These are phyloP conservation scores for Ganoderma boninense DNA, from an alignment of 1,284 basidiomycete species.

Conservation along the genomic window DNA sequence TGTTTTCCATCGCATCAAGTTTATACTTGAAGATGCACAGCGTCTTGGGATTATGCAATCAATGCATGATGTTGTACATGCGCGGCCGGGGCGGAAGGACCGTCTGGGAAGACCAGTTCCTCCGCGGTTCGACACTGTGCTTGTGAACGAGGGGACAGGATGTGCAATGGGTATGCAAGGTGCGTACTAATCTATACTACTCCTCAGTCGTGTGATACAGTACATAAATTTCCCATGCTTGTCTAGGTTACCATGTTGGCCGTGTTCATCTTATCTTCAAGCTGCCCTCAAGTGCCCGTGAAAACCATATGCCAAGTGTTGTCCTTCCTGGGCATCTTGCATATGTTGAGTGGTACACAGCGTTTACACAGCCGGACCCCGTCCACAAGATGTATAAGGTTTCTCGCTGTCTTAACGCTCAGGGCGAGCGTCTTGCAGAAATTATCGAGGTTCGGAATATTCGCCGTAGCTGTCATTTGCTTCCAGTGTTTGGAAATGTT, in stretches of 20 bases:
- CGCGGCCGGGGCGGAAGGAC: too few relatives aligned
- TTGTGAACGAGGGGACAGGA: too few relatives aligned
- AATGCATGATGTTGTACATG: too few relatives aligned
- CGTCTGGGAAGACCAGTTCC: too few relatives aligned
- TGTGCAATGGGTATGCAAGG: too few relatives aligned
- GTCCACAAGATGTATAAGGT: slow-evolving; percentile 32
- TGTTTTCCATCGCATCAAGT: too few relatives aligned
- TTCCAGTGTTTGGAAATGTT: neutral
- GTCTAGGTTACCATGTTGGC: slow-evolving; percentile 32
- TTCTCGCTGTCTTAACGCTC: slow-evolving; percentile 11
- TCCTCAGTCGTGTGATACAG: too few relatives aligned
- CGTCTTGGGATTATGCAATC: too few relatives aligned
- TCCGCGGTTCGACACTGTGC: too few relatives aligned
- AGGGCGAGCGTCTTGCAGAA: neutral
- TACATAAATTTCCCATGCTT: too few relatives aligned
- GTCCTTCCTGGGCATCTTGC: slow-evolving; percentile 34
- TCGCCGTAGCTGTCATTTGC: neutral
- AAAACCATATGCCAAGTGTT: neutral
- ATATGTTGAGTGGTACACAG: slow-evolving; percentile 45
- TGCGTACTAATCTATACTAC: too few relatives aligned
- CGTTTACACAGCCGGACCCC: slow-evolving; percentile 25
- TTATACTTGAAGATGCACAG: too few relatives aligned
- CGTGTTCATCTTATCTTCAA: slow-evolving; percentile 31
- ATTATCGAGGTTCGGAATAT: neutral
- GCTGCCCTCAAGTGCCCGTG: slow-evolving; percentile 26